Conservation (phyloP, 306 rosid species). For the Ormosia emarginata region DNA sequence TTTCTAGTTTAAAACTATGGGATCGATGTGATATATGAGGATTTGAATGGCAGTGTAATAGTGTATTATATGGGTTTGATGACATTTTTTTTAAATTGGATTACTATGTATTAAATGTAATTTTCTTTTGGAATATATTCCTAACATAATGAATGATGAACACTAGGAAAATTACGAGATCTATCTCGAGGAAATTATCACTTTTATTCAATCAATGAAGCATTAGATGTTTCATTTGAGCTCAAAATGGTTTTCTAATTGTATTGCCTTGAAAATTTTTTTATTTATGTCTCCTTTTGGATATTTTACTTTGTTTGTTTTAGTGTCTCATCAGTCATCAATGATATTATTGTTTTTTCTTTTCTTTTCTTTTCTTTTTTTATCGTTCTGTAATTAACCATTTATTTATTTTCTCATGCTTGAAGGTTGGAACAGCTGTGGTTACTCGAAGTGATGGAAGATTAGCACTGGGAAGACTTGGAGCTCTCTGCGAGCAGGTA, state of each 20-base stretch:
- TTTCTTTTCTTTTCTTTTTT: neutral
- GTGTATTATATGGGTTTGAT: neutral
- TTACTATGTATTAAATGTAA: neutral
- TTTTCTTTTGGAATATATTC: neutral
- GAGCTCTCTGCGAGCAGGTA: slow-evolving; percentile 94
- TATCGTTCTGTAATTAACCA: neutral
- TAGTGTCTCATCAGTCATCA: neutral
- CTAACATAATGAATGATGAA: neutral
- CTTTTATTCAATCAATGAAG: neutral
- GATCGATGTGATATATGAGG: neutral
- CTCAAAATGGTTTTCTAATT: neutral
- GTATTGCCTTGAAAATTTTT: no score
- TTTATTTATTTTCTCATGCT: neutral
- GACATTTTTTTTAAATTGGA: neutral
- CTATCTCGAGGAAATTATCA: neutral
- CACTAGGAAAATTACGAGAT: neutral
- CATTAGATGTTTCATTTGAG: neutral
- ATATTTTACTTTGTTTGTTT: neutral
- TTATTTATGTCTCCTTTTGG: neutral
- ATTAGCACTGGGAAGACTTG: slow-evolving; percentile 87
- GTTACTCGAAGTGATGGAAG: slow-evolving; percentile 94
- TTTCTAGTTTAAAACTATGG: neutral
- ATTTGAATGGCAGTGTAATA: neutral
- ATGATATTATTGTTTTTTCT: neutral
- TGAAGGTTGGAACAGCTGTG: slow-evolving; percentile 97